phyloP scores from a whole-genome alignment of 2,329 filamentous ascomycete species.

The Beauveria brongniartii region DNA sequence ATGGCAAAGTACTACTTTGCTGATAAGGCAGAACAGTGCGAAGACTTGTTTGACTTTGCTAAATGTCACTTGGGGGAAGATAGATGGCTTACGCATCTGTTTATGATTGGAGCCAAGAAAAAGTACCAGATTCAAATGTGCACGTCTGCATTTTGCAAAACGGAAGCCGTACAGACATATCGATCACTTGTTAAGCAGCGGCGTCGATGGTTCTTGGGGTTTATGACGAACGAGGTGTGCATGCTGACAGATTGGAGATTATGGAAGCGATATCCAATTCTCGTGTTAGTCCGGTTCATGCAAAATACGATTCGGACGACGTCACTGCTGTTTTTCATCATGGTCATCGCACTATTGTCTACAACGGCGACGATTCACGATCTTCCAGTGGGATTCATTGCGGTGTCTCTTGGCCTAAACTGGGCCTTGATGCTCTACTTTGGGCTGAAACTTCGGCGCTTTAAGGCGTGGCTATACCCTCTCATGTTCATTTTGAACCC shows the following conservation, averaged over 20 bases:
- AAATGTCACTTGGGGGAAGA: constrained; percentile 95
- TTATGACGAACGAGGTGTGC: constrained; percentile 96
- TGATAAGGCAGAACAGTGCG: constrained; percentile 90
- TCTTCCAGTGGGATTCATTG: constrained; percentile 88
- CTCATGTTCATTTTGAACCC: constrained; percentile 94
- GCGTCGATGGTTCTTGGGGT: constrained; percentile 91
- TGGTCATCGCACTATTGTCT: constrained; percentile 77
- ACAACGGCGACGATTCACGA: constrained; percentile 71
- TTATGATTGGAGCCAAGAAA: constrained; percentile 95
- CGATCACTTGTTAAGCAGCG: constrained; percentile 84
- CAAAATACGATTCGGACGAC: constrained; percentile 96
- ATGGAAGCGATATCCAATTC: constrained; percentile 83
- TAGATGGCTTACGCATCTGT: constrained; percentile 92
- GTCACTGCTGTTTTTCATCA: constrained; percentile 86
- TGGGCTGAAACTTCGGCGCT: constrained; percentile 74
- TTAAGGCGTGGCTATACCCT: constrained; percentile 92
- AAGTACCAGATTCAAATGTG: constrained; percentile 97
- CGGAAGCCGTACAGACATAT: constrained; percentile 88
- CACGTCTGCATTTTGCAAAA: constrained; percentile 96
- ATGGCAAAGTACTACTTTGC: constrained; percentile 99
- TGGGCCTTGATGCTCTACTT: constrained; percentile 97
- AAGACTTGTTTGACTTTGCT: constrained; percentile 92
- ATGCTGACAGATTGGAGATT: constrained; percentile 93
- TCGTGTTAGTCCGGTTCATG: constrained; percentile 82
- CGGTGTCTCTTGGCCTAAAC: constrained; percentile 83